Percentiles rank a stretch among this genome's conserved stretches.
phyloP scores from a whole-genome alignment of 2,329 filamentous ascomycete species.

The Beauveria medogensis region DNA sequence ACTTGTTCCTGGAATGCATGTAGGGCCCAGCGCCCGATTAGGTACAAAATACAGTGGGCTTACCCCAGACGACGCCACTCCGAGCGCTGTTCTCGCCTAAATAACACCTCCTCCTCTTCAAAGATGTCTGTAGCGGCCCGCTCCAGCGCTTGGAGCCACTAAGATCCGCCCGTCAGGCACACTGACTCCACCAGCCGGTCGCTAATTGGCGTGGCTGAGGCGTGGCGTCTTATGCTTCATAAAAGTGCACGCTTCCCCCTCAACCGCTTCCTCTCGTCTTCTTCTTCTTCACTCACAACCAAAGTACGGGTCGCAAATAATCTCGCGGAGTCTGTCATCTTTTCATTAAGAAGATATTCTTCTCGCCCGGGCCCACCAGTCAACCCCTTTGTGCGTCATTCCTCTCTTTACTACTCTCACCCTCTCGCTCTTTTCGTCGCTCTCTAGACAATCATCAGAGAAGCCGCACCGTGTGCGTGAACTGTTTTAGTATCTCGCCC shows the following conservation, averaged over 20 bases:
- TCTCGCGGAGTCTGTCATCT: constrained; percentile 43
- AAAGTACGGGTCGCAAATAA: constrained; percentile 52
- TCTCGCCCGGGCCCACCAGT: constrained; percentile 48
- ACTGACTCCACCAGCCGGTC: background rate
- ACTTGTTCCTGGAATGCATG: background rate
- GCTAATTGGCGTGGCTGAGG: constrained; percentile 2
- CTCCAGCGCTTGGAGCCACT: background rate
- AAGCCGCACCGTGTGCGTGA: background rate
- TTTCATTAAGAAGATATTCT: constrained; percentile 35
- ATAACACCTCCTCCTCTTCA: background rate
- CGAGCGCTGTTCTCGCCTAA: background rate
- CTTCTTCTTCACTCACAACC: constrained; percentile 44
- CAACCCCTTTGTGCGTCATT: constrained; percentile 31
- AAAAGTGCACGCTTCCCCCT: constrained; percentile 21
- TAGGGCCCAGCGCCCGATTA: background rate
- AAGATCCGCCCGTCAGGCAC: background rate
- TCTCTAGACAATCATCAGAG: constrained; percentile 32
- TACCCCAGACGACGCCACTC: background rate
- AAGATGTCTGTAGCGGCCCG: background rate
- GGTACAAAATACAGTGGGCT: background rate
- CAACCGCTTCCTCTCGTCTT: constrained; percentile 27
- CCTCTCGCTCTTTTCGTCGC: constrained; percentile 43
- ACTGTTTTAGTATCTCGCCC: constrained; percentile 19
- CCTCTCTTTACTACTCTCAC: constrained; percentile 22
- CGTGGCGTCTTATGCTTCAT: constrained; percentile 21